These are phyloP conservation scores for Mytilinidion resinicola DNA, from an alignment of 495 filamentous ascomycete genomes.

Conservation along the genomic window DNA sequence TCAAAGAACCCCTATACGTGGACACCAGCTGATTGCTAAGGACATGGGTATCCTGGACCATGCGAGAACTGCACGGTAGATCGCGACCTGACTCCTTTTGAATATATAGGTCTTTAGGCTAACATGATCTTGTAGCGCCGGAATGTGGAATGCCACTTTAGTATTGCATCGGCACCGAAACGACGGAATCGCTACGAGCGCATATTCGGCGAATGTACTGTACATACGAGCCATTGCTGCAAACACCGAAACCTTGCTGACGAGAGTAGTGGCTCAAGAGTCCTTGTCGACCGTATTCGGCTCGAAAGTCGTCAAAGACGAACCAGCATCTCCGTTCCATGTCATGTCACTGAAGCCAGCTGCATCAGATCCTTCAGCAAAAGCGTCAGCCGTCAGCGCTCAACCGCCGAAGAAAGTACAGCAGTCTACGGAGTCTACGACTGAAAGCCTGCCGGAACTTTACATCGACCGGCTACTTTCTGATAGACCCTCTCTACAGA, in stretches of 20 bases:
- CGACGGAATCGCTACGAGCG: neutral
- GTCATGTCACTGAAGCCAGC: neutral
- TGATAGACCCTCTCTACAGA: constrained; percentile 3
- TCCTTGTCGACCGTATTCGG: neutral
- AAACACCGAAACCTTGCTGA: neutral
- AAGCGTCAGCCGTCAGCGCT: too few relatives aligned
- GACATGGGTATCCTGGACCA: constrained; percentile 17
- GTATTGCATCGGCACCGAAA: constrained; percentile 21
- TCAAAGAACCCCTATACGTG: neutral
- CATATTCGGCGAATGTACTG: neutral
- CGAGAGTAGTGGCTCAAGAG: neutral
- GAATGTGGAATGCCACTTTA: constrained; percentile 27
- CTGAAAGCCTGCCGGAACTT: constrained; percentile 10
- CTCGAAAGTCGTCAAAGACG: constrained; percentile 13
- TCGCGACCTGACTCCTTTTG: neutral
- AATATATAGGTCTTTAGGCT: too few relatives aligned
- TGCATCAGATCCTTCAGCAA: neutral
- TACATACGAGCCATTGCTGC: neutral
- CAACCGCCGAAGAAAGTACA: too few relatives aligned
- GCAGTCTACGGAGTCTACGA: too few relatives aligned
- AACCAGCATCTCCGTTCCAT: neutral
- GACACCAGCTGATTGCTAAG: constrained; percentile 1
- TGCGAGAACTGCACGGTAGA: constrained; percentile 31
- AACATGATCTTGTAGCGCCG: constrained; percentile 17
- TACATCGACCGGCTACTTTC: constrained; percentile 29